Evolutionary conservation across 352 stramenopile species (phyloP).

Genomic region (Pythium scleroteichum): DNA sequence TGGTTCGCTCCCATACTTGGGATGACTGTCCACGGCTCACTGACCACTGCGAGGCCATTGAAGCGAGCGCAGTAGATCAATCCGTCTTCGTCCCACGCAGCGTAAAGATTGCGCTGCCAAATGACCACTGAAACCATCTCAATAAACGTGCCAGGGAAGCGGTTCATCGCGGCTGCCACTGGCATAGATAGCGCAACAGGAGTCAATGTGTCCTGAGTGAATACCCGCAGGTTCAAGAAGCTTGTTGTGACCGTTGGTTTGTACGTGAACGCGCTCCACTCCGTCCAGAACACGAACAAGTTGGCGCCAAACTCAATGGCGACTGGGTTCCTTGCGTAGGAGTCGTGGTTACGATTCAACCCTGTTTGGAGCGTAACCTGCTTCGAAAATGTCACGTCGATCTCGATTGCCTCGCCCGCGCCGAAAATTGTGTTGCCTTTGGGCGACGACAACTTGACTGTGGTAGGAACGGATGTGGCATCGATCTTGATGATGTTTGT

Average conservation of each 20-base stretch:
- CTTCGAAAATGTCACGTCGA: conserved; percentile 72
- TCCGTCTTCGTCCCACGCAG: conserved; percentile 71
- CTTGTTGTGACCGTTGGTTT: conserved; percentile 33
- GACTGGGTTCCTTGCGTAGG: conserved; percentile 42
- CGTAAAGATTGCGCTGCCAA: conserved; percentile 55
- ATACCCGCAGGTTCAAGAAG: conserved; percentile 57
- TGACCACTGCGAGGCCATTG: conserved; percentile 36
- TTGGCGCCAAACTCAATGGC: conserved; percentile 40
- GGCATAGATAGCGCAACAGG: conserved; percentile 27
- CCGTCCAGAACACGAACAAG: conserved; percentile 72
- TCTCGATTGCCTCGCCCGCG: conserved; percentile 63
- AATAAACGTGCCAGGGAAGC: conserved; percentile 50
- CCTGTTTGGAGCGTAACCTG: conserved; percentile 57
- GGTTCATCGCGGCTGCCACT: conserved; percentile 39
- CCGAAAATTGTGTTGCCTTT: conserved; percentile 53
- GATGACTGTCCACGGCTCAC: conserved; percentile 52
- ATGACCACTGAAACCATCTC: conserved; percentile 42
- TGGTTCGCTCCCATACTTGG: conserved; percentile 68
- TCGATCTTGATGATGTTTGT: conserved; percentile 47
- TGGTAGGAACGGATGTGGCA: conserved; percentile 52
- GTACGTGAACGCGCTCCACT: conserved; percentile 42
- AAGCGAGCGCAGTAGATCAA: conserved; percentile 58
- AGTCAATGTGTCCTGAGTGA: conserved; percentile 42
- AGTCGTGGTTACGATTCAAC: conserved; percentile 61
- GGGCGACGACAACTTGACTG: conserved; percentile 54